Evolutionary conservation across 140 eudicot species (phyloP).

Genomic region (Ambrosia hybrid): DNA sequence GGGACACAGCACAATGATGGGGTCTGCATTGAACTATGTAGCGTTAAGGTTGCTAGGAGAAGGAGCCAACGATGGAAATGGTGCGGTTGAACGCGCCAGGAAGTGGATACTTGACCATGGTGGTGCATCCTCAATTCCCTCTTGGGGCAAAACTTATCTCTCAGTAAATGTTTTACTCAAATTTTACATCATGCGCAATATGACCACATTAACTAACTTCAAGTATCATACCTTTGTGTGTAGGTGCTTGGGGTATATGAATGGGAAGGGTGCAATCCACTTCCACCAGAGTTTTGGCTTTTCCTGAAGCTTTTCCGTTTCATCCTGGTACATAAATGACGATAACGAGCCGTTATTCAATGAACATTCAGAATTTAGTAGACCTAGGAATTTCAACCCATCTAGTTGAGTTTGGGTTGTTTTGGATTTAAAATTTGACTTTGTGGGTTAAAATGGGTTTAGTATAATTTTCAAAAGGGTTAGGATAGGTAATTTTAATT

Average conservation of each 20-base stretch:
- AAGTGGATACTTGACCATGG: conserved; percentile 55
- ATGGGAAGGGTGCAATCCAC: too few species aligned
- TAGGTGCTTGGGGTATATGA: conserved; percentile 50
- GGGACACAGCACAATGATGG: conserved; percentile 54
- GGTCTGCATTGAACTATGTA: conserved; percentile 47
- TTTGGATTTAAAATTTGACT: too few species aligned
- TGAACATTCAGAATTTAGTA: too few species aligned
- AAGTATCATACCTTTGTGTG: neutral
- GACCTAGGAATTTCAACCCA: too few species aligned
- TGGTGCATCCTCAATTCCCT: too few species aligned
- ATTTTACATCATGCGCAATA: neutral
- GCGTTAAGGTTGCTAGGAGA: conserved; percentile 51
- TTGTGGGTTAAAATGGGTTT: too few species aligned
- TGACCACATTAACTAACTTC: neutral
- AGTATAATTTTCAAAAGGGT: too few species aligned
- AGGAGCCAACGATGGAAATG: conserved; percentile 44
- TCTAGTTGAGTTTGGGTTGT: too few species aligned
- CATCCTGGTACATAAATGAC: conserved; percentile 47
- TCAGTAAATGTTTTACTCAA: conserved; percentile 28
- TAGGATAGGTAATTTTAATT: too few species aligned
- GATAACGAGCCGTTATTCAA: too few species aligned
- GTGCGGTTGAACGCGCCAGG: conserved; percentile 35
- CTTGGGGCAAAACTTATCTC: conserved; percentile 28
- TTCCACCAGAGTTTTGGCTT: conserved; percentile 68
- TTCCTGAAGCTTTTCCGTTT: conserved; percentile 48